A percentile compares a stretch with the other conserved stretches of the same genome.
These are phyloP conservation scores for Heritiera littoralis DNA, from an alignment of 345 rosid species.

Conservation along the genomic window DNA sequence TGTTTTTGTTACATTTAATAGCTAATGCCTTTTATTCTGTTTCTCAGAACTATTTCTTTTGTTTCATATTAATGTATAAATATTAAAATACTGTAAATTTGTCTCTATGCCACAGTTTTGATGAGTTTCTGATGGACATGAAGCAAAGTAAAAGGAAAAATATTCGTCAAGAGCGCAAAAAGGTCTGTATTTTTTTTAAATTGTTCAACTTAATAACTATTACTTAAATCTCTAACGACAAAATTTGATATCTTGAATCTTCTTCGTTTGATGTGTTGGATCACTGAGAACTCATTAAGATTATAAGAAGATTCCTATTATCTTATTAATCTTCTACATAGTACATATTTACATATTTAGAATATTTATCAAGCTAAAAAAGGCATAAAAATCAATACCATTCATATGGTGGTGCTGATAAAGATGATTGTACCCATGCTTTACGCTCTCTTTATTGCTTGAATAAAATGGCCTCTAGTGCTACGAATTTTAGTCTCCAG, in stretches of 20 bases:
- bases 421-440: background rate
- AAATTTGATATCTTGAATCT: background rate
- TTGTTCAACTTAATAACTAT: background rate
- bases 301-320: background rate
- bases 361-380: constrained; percentile 1
- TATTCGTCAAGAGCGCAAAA: constrained; percentile 43
- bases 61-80: constrained; percentile 3
- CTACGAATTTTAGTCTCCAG: background rate
- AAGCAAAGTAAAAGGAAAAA: constrained; percentile 89
- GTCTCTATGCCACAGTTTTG: constrained; percentile 58
- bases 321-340: background rate
- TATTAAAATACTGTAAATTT: constrained; percentile 21
- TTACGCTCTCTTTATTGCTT: background rate
- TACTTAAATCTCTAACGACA: background rate
- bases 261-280: too few relatives aligned
- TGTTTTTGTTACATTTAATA: too few relatives aligned
- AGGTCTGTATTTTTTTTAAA: constrained; percentile 46
- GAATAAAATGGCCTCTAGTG: background rate
- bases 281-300: background rate
- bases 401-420: background rate
- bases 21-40: too few relatives aligned
- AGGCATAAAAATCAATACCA: background rate
- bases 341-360: background rate
- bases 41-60: background rate
- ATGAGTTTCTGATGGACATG: constrained; percentile 95